A percentile compares a stretch with the other conserved stretches of the same genome.
These are phyloP conservation scores for Penstemon newberryi DNA, from an alignment of 257 asterid genomes.

Conservation along the genomic window DNA sequence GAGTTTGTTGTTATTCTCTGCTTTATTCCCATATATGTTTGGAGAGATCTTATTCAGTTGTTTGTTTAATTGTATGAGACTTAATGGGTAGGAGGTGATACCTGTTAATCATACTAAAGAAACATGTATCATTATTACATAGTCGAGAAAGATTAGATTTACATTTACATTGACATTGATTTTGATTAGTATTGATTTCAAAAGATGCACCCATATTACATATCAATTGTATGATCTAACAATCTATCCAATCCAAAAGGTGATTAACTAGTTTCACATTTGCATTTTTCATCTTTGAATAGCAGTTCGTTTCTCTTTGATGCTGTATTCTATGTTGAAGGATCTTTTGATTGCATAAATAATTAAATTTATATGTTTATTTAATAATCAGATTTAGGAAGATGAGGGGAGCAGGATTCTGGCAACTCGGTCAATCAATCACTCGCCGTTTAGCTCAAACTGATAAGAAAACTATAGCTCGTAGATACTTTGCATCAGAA, in stretches of 20 bases:
- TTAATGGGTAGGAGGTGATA: slow-evolving; percentile 15
- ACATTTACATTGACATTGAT: slow-evolving; percentile 16
- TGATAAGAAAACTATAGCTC: slow-evolving; percentile 66
- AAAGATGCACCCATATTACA: background rate
- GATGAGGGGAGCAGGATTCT: slow-evolving; percentile 93
- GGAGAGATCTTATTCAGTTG: slow-evolving; percentile 26
- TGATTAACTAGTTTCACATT: background rate
- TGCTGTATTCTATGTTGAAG: background rate
- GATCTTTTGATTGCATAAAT: too few species aligned
- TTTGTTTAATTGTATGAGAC: slow-evolving; percentile 3
- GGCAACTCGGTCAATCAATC: slow-evolving; percentile 96
- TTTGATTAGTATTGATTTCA: slow-evolving; percentile 6
- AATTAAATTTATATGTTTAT: too few species aligned
- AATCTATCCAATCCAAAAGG: slow-evolving; percentile 7
- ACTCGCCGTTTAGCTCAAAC: slow-evolving; percentile 78
- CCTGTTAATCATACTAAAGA: background rate
- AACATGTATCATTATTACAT: slow-evolving; percentile 1
- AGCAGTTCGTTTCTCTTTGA: slow-evolving; percentile 5
- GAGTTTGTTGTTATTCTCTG: slow-evolving; percentile 22
- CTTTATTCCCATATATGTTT: background rate
- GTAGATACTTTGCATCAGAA: slow-evolving; percentile 86
- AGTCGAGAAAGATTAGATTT: slow-evolving; percentile 32
- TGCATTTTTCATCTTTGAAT: slow-evolving; percentile 6
- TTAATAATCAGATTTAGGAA: slow-evolving; percentile 33
- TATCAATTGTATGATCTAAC: slow-evolving; percentile 27